Evolutionary conservation across 2,329 filamentous ascomycete genomes (phyloP), one percentile per base, ranked within the genome.

Genomic region (Penicillium sp.): DNA sequence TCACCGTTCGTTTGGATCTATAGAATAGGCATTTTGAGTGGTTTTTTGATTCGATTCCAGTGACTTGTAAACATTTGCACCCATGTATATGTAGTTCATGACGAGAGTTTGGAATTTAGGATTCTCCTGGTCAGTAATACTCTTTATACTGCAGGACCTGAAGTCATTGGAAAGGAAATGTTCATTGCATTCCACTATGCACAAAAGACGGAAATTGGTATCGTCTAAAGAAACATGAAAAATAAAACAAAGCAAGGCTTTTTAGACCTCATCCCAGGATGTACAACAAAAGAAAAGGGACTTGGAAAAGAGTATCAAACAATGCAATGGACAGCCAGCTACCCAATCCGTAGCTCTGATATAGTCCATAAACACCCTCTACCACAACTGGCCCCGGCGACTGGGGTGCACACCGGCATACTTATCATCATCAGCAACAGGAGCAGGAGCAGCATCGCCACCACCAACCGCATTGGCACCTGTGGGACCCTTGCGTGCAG

Each of bases 371-470:
- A 33, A 19, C 8, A 16, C 27, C 14, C 49, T 55, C 43, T 64
- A 69, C 53, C 62, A 62, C 65, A 79, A 71, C 46, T 69, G 69
- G 21, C 63, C 67, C 58, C 76, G 70, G n/a, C 78, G 74, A 65
- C 77, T 80, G 13, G 78, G 78, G 63, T 80, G 78, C 35, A 80
- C 67, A 58, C 71, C 72, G 11, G 72, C 74, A 62, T 62, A 72
- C 43, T 70, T 67, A 49, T 71, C 69, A 35, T 63, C 58, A 25
- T 53, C 58, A 21, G 54, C 54, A 26, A 55, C 61, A 43, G 26
- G 60, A 14, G 31, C 13, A 16, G 31, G 13, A 16, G 31, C 31
- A 16, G 13, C 13, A 33, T 33, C 31, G 31, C 59, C 62, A 11
- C 56, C 44, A 37, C 21, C 44, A 48, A 62, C 47, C 19, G 64